Percentiles rank a stretch among this genome's conserved stretches.
Conservation (phyloP, 257 asterid species). For the Ajuga chamaepitys region DNA sequence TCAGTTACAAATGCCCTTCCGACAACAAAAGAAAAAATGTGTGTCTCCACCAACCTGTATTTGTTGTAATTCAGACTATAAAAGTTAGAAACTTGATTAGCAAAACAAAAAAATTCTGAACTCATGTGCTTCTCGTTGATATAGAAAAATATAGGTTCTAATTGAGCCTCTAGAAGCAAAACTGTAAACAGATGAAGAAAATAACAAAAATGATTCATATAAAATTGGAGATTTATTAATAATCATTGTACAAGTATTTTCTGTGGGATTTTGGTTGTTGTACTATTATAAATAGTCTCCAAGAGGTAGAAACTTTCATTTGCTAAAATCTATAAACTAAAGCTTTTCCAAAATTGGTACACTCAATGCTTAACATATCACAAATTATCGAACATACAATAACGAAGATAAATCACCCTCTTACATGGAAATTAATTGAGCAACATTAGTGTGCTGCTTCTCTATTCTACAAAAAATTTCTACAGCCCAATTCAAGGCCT, state of each 20-base stretch:
- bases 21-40: constrained; percentile 92
- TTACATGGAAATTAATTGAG: constrained; percentile 83
- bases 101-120: constrained; percentile 8
- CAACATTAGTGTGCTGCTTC: constrained; percentile 80
- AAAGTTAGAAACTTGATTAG: constrained; percentile 8
- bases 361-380: not conserved
- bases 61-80: constrained; percentile 18
- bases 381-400: constrained; percentile 10
- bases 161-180: constrained; percentile 11
- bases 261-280: not conserved
- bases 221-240: not conserved
- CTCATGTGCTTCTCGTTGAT: not conserved
- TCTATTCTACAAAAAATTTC: constrained; percentile 96
- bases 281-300: not conserved
- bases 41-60: constrained; percentile 97
- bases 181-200: not conserved
- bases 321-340: not conserved
- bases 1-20: constrained; percentile 99
- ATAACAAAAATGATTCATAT: not conserved
- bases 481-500: constrained; percentile 83
- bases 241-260: not conserved
- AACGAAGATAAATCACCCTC: constrained; percentile 21
- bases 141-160: not conserved
- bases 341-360: not conserved
- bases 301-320: not conserved